phyloP scores from a whole-genome alignment of 208 protist species.

The Crithidia thermophila region DNA sequence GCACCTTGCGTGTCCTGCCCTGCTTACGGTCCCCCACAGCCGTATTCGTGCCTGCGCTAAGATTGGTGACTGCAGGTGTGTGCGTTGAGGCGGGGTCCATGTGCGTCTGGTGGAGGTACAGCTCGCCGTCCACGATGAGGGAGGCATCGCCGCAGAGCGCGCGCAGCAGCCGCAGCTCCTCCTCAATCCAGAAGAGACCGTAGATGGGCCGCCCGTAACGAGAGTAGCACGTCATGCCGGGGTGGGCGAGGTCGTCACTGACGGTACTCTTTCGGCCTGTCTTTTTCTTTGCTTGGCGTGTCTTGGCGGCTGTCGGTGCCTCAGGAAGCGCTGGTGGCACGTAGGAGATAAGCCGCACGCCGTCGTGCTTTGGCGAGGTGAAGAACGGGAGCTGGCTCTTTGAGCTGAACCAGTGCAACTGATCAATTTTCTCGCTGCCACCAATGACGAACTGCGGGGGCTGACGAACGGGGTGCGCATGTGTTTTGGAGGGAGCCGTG shows the following conservation, averaged over 20 bases:
- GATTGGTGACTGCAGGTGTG: background rate
- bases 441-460: conserved; percentile 1
- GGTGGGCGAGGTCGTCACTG: background rate
- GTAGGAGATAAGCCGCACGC: conserved; percentile 81
- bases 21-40: too few species aligned
- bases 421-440: background rate
- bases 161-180: conserved; percentile 76
- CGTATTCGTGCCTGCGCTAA: too few species aligned
- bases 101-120: conserved; percentile 74
- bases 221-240: conserved; percentile 70
- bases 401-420: conserved; percentile 42
- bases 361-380: conserved; percentile 90
- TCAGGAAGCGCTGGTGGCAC: conserved; percentile 30
- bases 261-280: background rate
- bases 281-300: background rate
- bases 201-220: conserved; percentile 78
- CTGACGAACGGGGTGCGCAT: too few species aligned
- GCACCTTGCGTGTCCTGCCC: background rate
- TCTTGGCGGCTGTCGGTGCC: background rate
- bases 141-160: conserved; percentile 64
- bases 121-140: conserved; percentile 80
- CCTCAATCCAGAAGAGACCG: conserved; percentile 85
- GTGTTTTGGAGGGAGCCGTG: too few species aligned
- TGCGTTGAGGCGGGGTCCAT: conserved; percentile 6
- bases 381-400: conserved; percentile 54